These are phyloP conservation scores for Papilionanthe hybrid DNA, from an alignment of 116 monocot genomes.

Conservation along the genomic window DNA sequence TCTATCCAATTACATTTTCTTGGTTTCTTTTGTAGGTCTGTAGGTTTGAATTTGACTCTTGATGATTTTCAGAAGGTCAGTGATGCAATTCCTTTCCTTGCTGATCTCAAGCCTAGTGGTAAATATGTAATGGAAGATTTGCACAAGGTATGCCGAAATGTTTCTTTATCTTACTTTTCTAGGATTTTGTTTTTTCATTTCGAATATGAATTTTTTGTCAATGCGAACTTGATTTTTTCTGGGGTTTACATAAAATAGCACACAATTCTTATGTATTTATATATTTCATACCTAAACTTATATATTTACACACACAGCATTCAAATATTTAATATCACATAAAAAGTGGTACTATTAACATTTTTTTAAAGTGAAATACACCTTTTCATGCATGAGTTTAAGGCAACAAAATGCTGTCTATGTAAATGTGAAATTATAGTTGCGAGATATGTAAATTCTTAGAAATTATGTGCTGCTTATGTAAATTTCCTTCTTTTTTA, in stretches of 20 bases:
- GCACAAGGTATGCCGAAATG: constrained; percentile 56
- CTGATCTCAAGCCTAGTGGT: constrained; percentile 98
- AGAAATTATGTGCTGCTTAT: too few relatives aligned
- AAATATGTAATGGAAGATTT: constrained; percentile 99
- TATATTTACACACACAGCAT: too few relatives aligned
- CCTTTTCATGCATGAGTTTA: too few relatives aligned
- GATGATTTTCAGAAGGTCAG: constrained; percentile 99
- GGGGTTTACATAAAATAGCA: too few relatives aligned
- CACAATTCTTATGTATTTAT: too few relatives aligned
- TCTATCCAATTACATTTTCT: neutral
- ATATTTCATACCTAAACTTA: too few relatives aligned
- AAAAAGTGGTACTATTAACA: too few relatives aligned
- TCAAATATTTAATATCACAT: too few relatives aligned
- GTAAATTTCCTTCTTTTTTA: neutral
- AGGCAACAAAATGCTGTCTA: too few relatives aligned
- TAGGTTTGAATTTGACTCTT: constrained; percentile 76
- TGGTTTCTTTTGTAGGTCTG: constrained; percentile 56
- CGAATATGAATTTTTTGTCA: neutral
- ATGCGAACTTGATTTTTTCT: neutral
- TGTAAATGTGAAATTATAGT: too few relatives aligned
- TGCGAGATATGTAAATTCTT: too few relatives aligned
- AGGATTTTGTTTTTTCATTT: neutral
- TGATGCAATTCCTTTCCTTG: constrained; percentile 82
- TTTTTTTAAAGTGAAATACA: too few relatives aligned
- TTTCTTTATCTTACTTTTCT: neutral